Conservation (phyloP, 2,329 filamentous ascomycete species). For the Penicillium sp. region DNA sequence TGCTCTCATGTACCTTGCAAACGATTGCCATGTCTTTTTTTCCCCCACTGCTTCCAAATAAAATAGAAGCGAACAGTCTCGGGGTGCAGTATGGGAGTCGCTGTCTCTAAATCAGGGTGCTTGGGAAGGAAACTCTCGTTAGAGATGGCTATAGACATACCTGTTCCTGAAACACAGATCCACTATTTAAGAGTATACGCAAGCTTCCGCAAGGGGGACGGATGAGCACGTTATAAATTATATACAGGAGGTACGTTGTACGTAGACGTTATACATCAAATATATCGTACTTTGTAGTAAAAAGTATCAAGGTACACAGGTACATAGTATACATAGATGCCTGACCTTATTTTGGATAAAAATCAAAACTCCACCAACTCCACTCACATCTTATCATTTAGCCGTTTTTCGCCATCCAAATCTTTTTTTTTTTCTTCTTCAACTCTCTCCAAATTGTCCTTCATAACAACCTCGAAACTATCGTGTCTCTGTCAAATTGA, state of each 20-base stretch:
- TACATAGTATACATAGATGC: background rate
- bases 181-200: constrained; percentile 8
- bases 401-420: constrained; percentile 4
- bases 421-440: background rate
- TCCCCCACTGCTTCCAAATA: background rate
- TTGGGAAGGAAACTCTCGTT: no score
- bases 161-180: background rate
- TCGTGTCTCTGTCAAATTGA: background rate
- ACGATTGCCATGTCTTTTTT: background rate
- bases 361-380: constrained; percentile 15
- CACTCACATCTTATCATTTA: constrained; percentile 11
- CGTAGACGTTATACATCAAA: background rate
- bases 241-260: background rate
- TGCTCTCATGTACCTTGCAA: background rate
- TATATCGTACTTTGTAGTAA: background rate
- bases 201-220: constrained; percentile 17
- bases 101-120: no score
- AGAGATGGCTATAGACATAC: background rate
- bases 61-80: background rate
- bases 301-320: no score
- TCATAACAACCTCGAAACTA: background rate
- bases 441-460: background rate
- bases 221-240: constrained; percentile 1
- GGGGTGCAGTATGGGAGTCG: background rate
- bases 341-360: constrained; percentile 3